Evolutionary conservation across 176 grass and related monocot genomes (phyloP).

Genomic region (Chrysopogon serrulatus): DNA sequence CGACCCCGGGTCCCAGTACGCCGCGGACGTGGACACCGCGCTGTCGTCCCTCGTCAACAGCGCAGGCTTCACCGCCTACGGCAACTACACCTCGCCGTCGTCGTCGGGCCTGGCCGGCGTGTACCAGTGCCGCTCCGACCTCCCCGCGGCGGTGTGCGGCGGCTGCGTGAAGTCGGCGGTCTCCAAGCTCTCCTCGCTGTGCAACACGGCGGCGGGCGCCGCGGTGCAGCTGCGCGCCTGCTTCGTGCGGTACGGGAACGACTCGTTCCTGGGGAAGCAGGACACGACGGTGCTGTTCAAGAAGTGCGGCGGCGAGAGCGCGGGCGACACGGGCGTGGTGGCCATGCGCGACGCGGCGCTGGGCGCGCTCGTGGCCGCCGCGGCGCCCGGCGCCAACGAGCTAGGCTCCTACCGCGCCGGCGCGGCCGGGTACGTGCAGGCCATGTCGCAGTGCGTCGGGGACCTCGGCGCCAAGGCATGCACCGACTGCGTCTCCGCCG

Average conservation of each 20-base stretch:
- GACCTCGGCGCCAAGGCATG: conserved; percentile 64
- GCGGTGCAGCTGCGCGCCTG: conserved; percentile 83
- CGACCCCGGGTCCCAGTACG: conserved; percentile 55
- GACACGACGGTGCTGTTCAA: conserved; percentile 79
- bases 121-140: conserved; percentile 89
- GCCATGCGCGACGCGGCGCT: conserved; percentile 65
- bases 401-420: conserved; percentile 56
- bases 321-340: conserved; percentile 27
- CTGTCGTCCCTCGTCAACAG: conserved; percentile 56
- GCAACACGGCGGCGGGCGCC: conserved; percentile 49
- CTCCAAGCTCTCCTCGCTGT: conserved; percentile 55
- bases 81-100: conserved; percentile 45
- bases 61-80: conserved; percentile 41
- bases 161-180: conserved; percentile 47
- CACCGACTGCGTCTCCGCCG: conserved; percentile 68
- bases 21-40: conserved; percentile 36
- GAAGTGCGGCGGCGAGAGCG: conserved; percentile 57
- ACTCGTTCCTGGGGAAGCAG: conserved; percentile 70
- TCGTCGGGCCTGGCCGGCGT: conserved; percentile 16
- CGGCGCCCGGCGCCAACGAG: neutral
- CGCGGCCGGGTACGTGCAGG: conserved; percentile 72
- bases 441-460: conserved; percentile 88
- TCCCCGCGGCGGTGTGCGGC: conserved; percentile 53
- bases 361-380: conserved; percentile 45
- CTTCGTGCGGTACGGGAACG: conserved; percentile 89